Percentiles rank a stretch among this genome's conserved stretches.
Conservation (phyloP, 352 stramenopile species). For the Phytophthora podocarpi region DNA sequence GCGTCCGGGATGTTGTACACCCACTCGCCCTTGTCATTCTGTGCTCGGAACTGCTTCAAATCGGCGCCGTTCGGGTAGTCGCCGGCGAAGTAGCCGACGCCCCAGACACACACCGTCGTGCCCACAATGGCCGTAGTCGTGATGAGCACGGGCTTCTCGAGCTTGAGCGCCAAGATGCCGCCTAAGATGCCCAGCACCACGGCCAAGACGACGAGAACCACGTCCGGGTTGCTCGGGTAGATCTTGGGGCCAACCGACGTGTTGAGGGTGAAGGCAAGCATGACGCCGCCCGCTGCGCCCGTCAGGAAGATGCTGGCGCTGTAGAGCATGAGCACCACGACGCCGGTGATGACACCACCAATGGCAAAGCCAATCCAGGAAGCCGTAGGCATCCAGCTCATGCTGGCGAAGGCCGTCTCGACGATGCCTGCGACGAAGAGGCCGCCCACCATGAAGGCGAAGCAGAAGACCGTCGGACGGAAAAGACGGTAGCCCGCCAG, state of each 20-base stretch:
- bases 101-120: constrained; percentile 54
- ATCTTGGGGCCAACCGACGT: constrained; percentile 53
- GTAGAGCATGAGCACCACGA: constrained; percentile 56
- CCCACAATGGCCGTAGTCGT: constrained; percentile 65
- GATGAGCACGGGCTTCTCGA: constrained; percentile 63
- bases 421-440: constrained; percentile 64
- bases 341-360: constrained; percentile 43
- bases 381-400: constrained; percentile 57
- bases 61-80: constrained; percentile 66
- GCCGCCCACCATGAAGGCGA: constrained; percentile 71
- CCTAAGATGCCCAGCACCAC: constrained; percentile 44
- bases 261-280: constrained; percentile 60
- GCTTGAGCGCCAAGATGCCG: constrained; percentile 54
- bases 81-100: constrained; percentile 70
- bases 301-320: constrained; percentile 54
- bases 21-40: constrained; percentile 45
- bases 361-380: constrained; percentile 65
- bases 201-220: constrained; percentile 48
- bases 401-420: constrained; percentile 49
- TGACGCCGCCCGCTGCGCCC: constrained; percentile 49
- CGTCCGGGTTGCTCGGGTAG: constrained; percentile 53
- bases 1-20: constrained; percentile 67
- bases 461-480: constrained; percentile 66
- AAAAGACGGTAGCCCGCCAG: constrained; percentile 62
- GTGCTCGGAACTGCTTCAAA: constrained; percentile 51